Evolutionary conservation across 1,284 basidiomycete genomes (phyloP).

Genomic region (Pyrrhoderma lamaoense): DNA sequence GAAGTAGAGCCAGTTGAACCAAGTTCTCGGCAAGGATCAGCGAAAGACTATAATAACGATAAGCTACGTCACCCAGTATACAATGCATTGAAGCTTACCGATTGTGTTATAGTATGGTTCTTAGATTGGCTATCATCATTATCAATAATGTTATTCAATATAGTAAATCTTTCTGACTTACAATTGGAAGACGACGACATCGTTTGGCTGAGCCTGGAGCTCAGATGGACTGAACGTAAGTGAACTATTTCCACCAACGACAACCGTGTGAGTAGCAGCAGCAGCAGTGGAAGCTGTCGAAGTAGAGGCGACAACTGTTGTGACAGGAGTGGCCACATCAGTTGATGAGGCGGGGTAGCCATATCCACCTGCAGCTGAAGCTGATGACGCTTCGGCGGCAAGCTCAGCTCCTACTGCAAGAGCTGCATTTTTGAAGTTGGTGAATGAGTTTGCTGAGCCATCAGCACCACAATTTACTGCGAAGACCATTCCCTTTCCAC

Average conservation of each 20-base stretch:
- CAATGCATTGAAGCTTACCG: constrained; percentile 19
- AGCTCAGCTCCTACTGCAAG: constrained; percentile 42
- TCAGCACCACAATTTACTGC: constrained; percentile 52
- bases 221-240: constrained; percentile 45
- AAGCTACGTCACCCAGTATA: background rate
- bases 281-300: constrained; percentile 17
- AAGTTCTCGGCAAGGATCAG: constrained; percentile 45
- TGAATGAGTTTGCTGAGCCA: constrained; percentile 47
- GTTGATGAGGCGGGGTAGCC: constrained; percentile 16
- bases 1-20: constrained; percentile 31
- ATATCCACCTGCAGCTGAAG: constrained; percentile 21
- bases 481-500: constrained; percentile 58
- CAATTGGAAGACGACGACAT: constrained; percentile 52
- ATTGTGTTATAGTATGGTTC: constrained; percentile 67
- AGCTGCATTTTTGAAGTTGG: constrained; percentile 47
- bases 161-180: constrained; percentile 25
- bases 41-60: constrained; percentile 34
- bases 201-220: constrained; percentile 42
- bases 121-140: constrained; percentile 39
- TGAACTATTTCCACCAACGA: constrained; percentile 40
- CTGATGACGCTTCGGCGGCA: constrained; percentile 31
- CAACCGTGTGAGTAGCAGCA: constrained; percentile 33
- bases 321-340: constrained; percentile 20
- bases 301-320: constrained; percentile 29
- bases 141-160: background rate